Percentiles rank a stretch among this genome's conserved stretches.
These are phyloP conservation scores for Xerocomus cyaneibrunnescens DNA, from an alignment of 1,284 basidiomycete species.

Conservation along the genomic window DNA sequence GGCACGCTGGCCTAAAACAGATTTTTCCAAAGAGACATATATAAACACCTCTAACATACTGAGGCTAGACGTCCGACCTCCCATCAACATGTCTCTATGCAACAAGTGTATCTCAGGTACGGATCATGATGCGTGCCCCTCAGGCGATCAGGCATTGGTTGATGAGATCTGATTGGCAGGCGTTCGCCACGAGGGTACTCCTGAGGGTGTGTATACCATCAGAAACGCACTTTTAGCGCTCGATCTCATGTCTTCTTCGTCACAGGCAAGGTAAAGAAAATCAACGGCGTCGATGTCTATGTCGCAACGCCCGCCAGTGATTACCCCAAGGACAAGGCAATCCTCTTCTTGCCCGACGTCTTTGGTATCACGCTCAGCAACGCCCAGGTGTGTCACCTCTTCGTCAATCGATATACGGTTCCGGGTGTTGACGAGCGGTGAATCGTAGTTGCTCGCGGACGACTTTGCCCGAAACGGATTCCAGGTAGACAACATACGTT, in stretches of 20 bases:
- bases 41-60: slow-evolving; percentile 8
- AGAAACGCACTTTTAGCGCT: not conserved
- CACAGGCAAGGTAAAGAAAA: slow-evolving; percentile 31
- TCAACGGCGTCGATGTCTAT: slow-evolving; percentile 51
- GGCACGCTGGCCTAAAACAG: slow-evolving; percentile 1
- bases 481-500: slow-evolving; percentile 42
- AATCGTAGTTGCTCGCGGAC: slow-evolving; percentile 58
- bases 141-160: not conserved
- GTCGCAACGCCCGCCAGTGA: slow-evolving; percentile 49
- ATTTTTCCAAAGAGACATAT: slow-evolving; percentile 3
- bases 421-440: not conserved
- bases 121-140: not conserved
- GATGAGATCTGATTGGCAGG: slow-evolving; percentile 11
- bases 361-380: slow-evolving; percentile 51
- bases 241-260: not conserved
- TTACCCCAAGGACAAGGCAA: slow-evolving; percentile 55
- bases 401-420: accelerated
- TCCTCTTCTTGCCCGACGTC: slow-evolving; percentile 61
- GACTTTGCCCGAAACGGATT: slow-evolving; percentile 75
- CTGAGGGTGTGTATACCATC: slow-evolving; percentile 16
- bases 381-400: slow-evolving; percentile 49
- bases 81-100: slow-evolving; percentile 25
- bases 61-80: no score
- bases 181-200: slow-evolving; percentile 25
- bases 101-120: slow-evolving; percentile 22